Evolutionary conservation across 768 basidiomycete species (phyloP).

Genomic region (Neoboletus subvelutipes): DNA sequence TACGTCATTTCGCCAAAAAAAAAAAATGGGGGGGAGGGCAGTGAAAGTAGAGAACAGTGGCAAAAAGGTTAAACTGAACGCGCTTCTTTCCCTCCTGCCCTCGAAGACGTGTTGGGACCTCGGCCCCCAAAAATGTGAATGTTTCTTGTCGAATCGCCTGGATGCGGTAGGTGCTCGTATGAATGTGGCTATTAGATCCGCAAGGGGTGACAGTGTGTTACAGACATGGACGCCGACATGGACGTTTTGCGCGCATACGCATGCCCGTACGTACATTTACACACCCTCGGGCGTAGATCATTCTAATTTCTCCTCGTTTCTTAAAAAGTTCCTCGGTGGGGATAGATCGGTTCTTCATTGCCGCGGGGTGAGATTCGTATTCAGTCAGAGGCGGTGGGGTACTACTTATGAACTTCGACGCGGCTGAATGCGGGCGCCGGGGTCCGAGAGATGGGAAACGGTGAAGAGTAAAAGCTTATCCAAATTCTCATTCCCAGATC

Average conservation of each 20-base stretch:
- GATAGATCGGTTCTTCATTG: not conserved
- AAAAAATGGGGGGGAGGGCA: too few species aligned
- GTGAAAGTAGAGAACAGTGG: not conserved
- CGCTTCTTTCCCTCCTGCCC: not conserved
- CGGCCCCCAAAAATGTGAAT: too few species aligned
- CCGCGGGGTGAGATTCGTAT: not conserved
- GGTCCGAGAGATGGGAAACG: not conserved
- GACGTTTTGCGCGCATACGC: not conserved
- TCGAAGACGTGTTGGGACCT: not conserved
- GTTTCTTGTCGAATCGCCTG: not conserved
- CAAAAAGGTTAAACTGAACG: constrained; percentile 9
- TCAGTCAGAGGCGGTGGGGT: not conserved
- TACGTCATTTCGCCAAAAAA: constrained; percentile 1
- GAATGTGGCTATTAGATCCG: not conserved
- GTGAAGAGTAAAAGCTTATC: not conserved
- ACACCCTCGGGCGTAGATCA: not conserved
- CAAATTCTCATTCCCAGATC: not conserved
- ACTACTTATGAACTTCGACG: not conserved
- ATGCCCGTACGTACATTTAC: not conserved
- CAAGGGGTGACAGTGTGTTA: not conserved
- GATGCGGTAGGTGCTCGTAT: not conserved
- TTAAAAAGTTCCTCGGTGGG: not conserved
- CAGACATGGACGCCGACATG: not conserved
- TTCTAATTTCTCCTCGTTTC: not conserved
- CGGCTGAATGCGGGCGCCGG: not conserved